A percentile compares a stretch with the other conserved stretches of the same genome.
phyloP scores from a whole-genome alignment of 352 stramenopile genomes.

The Globisporangium acanthophoron region DNA sequence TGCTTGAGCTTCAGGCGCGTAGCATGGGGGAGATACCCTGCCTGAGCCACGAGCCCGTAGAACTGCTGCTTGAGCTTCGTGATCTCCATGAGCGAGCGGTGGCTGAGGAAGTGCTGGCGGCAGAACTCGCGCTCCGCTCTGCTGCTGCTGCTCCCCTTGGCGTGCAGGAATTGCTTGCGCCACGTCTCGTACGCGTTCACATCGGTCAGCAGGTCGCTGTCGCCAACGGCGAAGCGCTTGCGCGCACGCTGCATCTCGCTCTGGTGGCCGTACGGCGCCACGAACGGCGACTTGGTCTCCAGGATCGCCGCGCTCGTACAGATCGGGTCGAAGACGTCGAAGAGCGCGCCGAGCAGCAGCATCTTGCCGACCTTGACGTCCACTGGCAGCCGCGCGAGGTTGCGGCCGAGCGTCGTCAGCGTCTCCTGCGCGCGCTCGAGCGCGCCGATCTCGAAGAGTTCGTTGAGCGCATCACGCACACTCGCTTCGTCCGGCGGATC shows the following conservation, averaged over 20 bases:
- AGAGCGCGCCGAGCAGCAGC: conserved; percentile 93
- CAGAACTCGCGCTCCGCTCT: conserved; percentile 62
- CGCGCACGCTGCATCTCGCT: conserved; percentile 60
- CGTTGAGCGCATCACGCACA: conserved; percentile 88
- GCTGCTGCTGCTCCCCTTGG: conserved; percentile 15
- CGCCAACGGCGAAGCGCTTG: conserved; percentile 45
- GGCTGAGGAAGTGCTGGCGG: conserved; percentile 56
- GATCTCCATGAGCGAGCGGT: conserved; percentile 50
- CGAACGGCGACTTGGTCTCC: conserved; percentile 81
- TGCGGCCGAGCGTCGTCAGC: conserved; percentile 91
- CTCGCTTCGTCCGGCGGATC: conserved; percentile 87
- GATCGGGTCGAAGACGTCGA: conserved; percentile 79
- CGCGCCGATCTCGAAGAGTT: conserved; percentile 88
- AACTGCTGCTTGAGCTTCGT: conserved; percentile 79
- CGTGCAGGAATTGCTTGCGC: conserved; percentile 20
- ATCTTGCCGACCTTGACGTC: conserved; percentile 97
- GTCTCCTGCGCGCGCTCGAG: conserved; percentile 49
- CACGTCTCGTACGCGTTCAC: conserved; percentile 73
- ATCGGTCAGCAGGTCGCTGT: conserved; percentile 74
- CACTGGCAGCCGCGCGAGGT: conserved; percentile 93
- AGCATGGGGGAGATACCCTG: conserved; percentile 44
- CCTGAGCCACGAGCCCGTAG: conserved; percentile 45
- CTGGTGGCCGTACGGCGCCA: conserved; percentile 65
- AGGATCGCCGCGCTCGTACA: conserved; percentile 68
- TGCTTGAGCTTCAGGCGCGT: neutral